Evolutionary conservation across 1,284 basidiomycete genomes (phyloP), one percentile per base, ranked within the genome.

Genomic region (Irpex sp.): DNA sequence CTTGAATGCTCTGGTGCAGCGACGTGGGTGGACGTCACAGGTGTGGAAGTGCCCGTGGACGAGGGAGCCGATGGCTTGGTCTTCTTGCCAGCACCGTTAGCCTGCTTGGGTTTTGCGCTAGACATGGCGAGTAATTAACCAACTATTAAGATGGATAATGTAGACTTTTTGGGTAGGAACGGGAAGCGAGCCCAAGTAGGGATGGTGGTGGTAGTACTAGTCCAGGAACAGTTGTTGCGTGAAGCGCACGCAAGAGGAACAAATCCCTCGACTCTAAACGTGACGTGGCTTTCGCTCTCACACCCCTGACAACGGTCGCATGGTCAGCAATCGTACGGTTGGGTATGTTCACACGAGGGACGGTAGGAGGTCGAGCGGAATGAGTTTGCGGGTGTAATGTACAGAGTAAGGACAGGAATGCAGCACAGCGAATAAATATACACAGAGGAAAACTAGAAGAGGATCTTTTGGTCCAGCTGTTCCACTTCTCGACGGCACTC

Each of bases 401-500:
- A 66, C 51, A 59, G 51, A 63, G 40, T 44, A 44, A 44, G 40
- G 40, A 44, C 40, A 44, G 40, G 40, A n/a, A 44, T 44, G 15
- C 31, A 62, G 36, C 49, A 52, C 37, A 55, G 60, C 58, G 59
- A 58, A 64, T 59, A 60, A 47, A 19, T 49, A 64, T 51, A 34
- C 44, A 59, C 31, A 58, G 15, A 48, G 19, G 57, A 55, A 59
- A 21, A 56, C 48, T 74, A 93, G 73, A 92, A 88, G 67, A 88
- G 78, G 70, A 92, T 79, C 67, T 85, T 82, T 62, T 85, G 82
- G 77, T 93, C 89, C 66, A 97, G 80, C 76, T 89, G 90, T 77
- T 86, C 86, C 61, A 96, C 91, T 79, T 98, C 96, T 73, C 85
- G 84, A 71, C 86, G 87, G 71, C 93, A 90, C 74, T 96, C 92